Evolutionary conservation across 2,329 filamentous ascomycete species (phyloP).

Genomic region (Colletotrichum sp.): DNA sequence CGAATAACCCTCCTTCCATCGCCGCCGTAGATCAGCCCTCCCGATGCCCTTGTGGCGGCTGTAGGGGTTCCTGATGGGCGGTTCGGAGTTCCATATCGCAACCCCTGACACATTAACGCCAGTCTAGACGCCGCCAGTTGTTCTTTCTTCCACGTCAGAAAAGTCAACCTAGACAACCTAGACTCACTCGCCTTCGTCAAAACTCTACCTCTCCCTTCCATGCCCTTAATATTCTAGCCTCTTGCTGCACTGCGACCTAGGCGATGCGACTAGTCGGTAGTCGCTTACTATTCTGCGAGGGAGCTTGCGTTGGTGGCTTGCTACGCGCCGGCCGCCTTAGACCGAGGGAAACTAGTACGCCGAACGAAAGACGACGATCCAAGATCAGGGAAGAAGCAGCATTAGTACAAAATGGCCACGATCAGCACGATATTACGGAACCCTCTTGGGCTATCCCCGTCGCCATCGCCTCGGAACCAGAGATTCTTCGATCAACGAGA

Average conservation of each 20-base stretch:
- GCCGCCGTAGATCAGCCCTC: neutral
- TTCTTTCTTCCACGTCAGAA: neutral
- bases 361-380: neutral
- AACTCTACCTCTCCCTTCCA: neutral
- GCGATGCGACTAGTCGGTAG: constrained; percentile 2
- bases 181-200: neutral
- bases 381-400: neutral
- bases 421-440: neutral
- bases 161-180: neutral
- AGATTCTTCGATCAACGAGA: neutral
- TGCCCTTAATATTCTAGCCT: neutral
- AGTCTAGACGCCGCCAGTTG: neutral
- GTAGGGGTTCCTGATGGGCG: neutral
- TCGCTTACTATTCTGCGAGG: neutral
- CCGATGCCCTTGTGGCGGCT: neutral
- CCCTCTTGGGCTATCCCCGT: neutral
- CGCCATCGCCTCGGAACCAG: neutral
- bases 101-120: neutral
- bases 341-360: neutral
- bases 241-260: neutral
- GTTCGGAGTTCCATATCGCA: neutral
- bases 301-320: neutral
- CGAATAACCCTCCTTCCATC: neutral
- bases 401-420: constrained; percentile 5
- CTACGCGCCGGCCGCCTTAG: neutral